Evolutionary conservation across 768 basidiomycete genomes (phyloP), one percentile per base, ranked within the genome.

Genomic region (Mycena pura): DNA sequence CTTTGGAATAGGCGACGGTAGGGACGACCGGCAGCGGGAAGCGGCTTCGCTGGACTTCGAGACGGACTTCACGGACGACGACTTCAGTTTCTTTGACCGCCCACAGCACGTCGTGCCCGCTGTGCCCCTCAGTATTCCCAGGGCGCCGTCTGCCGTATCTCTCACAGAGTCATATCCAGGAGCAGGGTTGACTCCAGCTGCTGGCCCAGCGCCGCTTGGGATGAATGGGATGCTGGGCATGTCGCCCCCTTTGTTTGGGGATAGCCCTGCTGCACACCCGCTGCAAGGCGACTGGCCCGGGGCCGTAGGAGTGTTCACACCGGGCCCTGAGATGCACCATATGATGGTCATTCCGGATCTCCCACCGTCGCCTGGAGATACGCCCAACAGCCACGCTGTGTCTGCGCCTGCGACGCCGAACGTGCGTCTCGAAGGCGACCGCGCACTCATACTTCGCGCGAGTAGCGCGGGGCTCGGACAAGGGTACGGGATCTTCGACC

Each of bases 81-180:
- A 95, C 72, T 95, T 95, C 72, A 89, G 85, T 71, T 95, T 92
- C 74, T 95, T 94, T 70, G 92, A 95, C 69, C 80, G 80, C 24
- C 87, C 86, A 0, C 77, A 82, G 38, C 39, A 40, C 25, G 43
- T 31, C 46, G 44, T 48, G 28, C 43, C 58, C 21, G 10, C 50
- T 24, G 63, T 31, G 43, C 36, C 58, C 3, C 47, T 60, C 17
- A 41, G 22, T 24, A 27, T 63, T 24, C 21, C 49, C 45, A 46
- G 34, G 41, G 60, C 51, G 1, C 41, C 64, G 53, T 59, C 66
- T 48, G 29, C 60, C 19, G 41, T 49, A 41, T 38, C 51, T 43
- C 45, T 56, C 5, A 25, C 52, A 41, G 63, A 57, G 28, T 62
- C 41, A 55, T 59, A 64, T 36, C 38, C 52, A 22, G 65, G 56